A percentile compares a stretch with the other conserved stretches of the same genome.
These are phyloP conservation scores for Paramecium bursaria DNA, from an alignment of 73 alveolate genomes.

Conservation along the genomic window DNA sequence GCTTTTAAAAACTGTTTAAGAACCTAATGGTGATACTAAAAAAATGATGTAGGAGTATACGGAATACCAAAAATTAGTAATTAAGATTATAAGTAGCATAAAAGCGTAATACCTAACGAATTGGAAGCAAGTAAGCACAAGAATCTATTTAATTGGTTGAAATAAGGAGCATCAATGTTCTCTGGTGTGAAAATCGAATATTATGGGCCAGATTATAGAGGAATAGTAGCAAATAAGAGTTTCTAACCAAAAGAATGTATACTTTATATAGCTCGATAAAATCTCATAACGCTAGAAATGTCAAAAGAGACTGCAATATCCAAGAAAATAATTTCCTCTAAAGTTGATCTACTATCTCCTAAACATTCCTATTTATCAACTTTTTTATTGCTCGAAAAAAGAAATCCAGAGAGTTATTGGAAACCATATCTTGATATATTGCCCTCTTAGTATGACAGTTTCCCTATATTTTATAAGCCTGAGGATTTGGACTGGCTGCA, in stretches of 20 bases:
- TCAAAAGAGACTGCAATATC: slow-evolving; percentile 90
- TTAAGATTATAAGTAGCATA: slow-evolving; percentile 46
- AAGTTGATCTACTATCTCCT: slow-evolving; percentile 92
- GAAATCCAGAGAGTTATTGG: slow-evolving; percentile 82
- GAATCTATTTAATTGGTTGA: slow-evolving; percentile 76
- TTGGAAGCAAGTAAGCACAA: slow-evolving; percentile 74
- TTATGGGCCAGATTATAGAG: slow-evolving; percentile 91
- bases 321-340: slow-evolving; percentile 83
- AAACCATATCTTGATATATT: slow-evolving; percentile 90
- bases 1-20: slow-evolving; percentile 17
- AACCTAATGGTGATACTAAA: slow-evolving; percentile 10
- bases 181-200: slow-evolving; percentile 81
- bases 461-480: slow-evolving; percentile 94
- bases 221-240: slow-evolving; percentile 87
- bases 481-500: slow-evolving; percentile 88
- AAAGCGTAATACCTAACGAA: slow-evolving; percentile 70
- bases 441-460: slow-evolving; percentile 84
- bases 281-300: slow-evolving; percentile 94
- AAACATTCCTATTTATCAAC: slow-evolving; percentile 95
- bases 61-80: background rate
- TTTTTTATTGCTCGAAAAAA: slow-evolving; percentile 86
- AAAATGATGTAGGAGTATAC: background rate
- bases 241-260: slow-evolving; percentile 82
- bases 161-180: slow-evolving; percentile 80
- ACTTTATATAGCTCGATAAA: slow-evolving; percentile 88